Percentiles rank a stretch among this genome's conserved stretches.
phyloP scores from a whole-genome alignment of 2,329 filamentous ascomycete genomes.

The Alternaria sp. region DNA sequence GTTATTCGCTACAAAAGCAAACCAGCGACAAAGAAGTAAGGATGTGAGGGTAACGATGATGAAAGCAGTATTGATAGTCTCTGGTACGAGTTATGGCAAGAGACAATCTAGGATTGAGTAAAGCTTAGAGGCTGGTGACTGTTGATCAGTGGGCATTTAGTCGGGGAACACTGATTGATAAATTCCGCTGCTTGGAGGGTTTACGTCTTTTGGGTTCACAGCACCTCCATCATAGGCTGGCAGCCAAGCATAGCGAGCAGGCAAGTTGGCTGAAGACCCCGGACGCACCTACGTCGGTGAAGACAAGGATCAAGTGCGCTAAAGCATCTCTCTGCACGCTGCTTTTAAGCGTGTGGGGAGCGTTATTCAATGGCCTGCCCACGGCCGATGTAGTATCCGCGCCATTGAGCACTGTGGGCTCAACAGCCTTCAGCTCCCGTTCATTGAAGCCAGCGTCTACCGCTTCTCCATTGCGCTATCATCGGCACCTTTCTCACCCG shows the following conservation, averaged over 20 bases:
- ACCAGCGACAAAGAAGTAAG: slow-evolving; percentile 48
- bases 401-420: slow-evolving; percentile 18
- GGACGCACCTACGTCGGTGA: slow-evolving; percentile 38
- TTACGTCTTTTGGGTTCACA: slow-evolving; percentile 46
- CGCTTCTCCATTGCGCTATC: slow-evolving; percentile 22
- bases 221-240: slow-evolving; percentile 51
- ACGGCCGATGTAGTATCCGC: slow-evolving; percentile 27
- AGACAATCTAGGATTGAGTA: slow-evolving; percentile 42
- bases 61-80: slow-evolving; percentile 45
- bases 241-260: slow-evolving; percentile 44
- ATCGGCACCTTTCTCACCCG: slow-evolving; percentile 30
- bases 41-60: slow-evolving; percentile 42
- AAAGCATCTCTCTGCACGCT: slow-evolving; percentile 34
- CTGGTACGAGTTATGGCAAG: slow-evolving; percentile 31
- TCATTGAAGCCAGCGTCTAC: slow-evolving; percentile 24
- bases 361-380: slow-evolving; percentile 18
- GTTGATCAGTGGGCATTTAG: slow-evolving; percentile 46
- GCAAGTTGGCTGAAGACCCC: slow-evolving; percentile 43
- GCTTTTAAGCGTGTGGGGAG: slow-evolving; percentile 43
- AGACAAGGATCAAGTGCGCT: slow-evolving; percentile 30
- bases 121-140: slow-evolving; percentile 38
- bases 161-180: slow-evolving; percentile 45
- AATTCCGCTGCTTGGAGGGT: slow-evolving; percentile 42
- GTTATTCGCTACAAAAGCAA: slow-evolving; percentile 33
- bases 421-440: slow-evolving; percentile 16